Base-by-base conservation (phyloP, 164 flowering plant species). In the Chloranthus sessilifolius region DNA sequence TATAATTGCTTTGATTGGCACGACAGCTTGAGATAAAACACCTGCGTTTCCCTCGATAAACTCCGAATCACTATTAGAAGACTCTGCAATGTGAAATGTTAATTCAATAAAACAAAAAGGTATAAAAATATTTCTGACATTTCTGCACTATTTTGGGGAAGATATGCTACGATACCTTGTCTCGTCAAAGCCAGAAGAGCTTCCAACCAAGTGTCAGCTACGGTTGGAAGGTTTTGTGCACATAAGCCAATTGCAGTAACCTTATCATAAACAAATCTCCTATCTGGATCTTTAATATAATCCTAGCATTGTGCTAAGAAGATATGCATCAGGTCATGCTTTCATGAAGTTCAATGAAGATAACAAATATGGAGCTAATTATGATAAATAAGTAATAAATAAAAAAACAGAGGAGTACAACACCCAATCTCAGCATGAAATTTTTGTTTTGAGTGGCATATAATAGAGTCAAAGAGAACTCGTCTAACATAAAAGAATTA, bases 221-320 rank as follows among this genome's bases (percentile, higher is more conserved):
- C 65, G 40, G 68, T 59, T 44, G 92, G 87, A 59, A 82, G 83
- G 59, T 76, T 69, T 56, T 78, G 81, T 19, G 85, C 95, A 72
- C 97, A 86, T 55, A 80, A 57, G 45, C 99, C 99, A 68, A 94
- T 86, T 24, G 89, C 96, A 67, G 89, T 84, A 62, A 94, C 72
- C 26, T 95, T 73, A 71, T 82, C 92, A 43, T 92, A 95, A 64
- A 89, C 99, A 80, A 94, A 86, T 66, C 75, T 78, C 67, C 88
- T 65, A 67, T 94, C 90, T 35, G 95, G 88, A 74, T 94, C 97
- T 76, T 78, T 84, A 46, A 86, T 68, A 64, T 94, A 89, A 74
- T 94, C 97, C 99, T 94, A 74, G 66, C 63, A 78, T 55, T 41
- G 43, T 61, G 66, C 70, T 64, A 71, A 59, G 47, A 72, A 68